A percentile compares a stretch with the other conserved stretches of the same genome.
Evolutionary conservation across 129 eudicot species (phyloP).

Genomic region (Flaveria bidentis): DNA sequence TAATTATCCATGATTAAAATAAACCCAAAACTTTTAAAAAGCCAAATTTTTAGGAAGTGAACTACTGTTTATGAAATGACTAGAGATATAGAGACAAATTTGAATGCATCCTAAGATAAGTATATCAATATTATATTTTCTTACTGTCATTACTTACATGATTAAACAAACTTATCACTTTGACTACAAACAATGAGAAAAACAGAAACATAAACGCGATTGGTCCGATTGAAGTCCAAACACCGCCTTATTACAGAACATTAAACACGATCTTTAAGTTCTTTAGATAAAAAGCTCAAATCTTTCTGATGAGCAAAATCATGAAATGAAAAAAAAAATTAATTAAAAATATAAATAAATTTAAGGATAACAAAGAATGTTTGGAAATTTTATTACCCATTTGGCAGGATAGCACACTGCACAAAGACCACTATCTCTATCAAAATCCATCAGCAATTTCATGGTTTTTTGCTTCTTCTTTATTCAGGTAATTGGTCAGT

Average conservation of each 20-base stretch:
- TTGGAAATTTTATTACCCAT: constrained; percentile 24
- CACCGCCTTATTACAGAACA: constrained; percentile 4
- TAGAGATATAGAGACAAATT: constrained; percentile 13
- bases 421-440: constrained; percentile 39
- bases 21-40: constrained; percentile 26
- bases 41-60: constrained; percentile 38
- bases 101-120: constrained; percentile 12
- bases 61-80: constrained; percentile 36
- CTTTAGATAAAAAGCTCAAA: neutral
- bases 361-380: constrained; percentile 10
- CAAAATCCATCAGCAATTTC: constrained; percentile 29
- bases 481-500: constrained; percentile 34
- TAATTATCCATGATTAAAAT: constrained; percentile 25
- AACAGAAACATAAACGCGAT: neutral
- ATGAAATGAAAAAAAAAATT: constrained; percentile 3
- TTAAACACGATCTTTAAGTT: neutral
- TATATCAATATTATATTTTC: constrained; percentile 1
- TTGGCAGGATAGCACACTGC: constrained; percentile 43
- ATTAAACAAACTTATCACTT: neutral
- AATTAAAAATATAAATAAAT: neutral
- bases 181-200: neutral
- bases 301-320: neutral
- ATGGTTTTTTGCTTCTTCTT: constrained; percentile 33
- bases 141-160: neutral
- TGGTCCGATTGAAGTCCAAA: neutral